Evolutionary conservation across 1,284 basidiomycete genomes (phyloP).

Genomic region (Microbotryomycetes sp.): DNA sequence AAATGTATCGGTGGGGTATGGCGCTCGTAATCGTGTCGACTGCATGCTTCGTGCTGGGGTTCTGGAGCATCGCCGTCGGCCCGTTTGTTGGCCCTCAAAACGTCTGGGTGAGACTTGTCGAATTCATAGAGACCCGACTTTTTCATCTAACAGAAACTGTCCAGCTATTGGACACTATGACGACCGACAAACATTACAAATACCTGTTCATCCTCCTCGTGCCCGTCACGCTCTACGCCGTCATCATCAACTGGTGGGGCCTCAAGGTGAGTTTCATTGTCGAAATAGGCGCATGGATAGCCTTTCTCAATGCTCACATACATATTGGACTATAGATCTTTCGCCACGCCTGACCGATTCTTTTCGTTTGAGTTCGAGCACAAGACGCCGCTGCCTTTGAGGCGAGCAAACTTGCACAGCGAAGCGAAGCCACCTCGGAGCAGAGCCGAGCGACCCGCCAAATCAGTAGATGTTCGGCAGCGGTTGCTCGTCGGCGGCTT

Average conservation of each 20-base stretch:
- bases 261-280: conserved; percentile 27
- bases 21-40: conserved; percentile 4
- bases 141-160: conserved; percentile 5
- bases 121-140: not conserved
- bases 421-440: too few species aligned
- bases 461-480: too few species aligned
- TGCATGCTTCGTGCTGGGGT: not conserved
- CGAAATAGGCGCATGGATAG: too few species aligned
- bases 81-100: conserved; percentile 3
- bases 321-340: conserved; percentile 16
- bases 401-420: too few species aligned
- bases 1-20: conserved; percentile 10
- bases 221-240: conserved; percentile 73
- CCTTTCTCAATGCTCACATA: too few species aligned
- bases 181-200: conserved; percentile 75
- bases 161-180: conserved; percentile 57
- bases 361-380: not conserved
- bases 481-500: too few species aligned
- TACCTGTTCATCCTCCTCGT: conserved; percentile 72
- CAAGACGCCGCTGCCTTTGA: too few species aligned
- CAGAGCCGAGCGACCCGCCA: too few species aligned
- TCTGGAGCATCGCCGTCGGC: conserved; percentile 25
- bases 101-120: not conserved
- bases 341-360: conserved; percentile 16
- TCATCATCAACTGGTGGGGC: conserved; percentile 82